Evolutionary conservation across 306 rosid genomes (phyloP).

Genomic region (Rubus parviflorus): DNA sequence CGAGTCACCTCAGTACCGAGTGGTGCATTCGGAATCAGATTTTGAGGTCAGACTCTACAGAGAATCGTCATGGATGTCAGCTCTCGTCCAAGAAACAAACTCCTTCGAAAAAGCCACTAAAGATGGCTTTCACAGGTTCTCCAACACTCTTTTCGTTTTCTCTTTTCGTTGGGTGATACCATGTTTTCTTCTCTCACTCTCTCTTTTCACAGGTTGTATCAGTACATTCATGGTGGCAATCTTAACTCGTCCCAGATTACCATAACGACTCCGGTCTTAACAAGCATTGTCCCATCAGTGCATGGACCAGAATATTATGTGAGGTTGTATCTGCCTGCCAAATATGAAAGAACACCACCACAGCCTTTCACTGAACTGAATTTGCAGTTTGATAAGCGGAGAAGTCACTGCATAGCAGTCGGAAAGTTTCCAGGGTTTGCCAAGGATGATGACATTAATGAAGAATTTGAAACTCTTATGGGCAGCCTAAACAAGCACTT

Average conservation of each 20-base stretch:
- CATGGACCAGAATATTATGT: conserved; percentile 33
- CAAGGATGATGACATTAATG: conserved; percentile 43
- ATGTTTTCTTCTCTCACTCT: not conserved
- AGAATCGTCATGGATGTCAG: conserved; percentile 69
- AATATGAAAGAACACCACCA: conserved; percentile 45
- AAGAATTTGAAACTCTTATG: conserved; percentile 50
- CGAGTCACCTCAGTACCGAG: conserved; percentile 57
- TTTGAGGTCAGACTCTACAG: conserved; percentile 67
- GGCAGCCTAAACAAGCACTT: conserved; percentile 41
- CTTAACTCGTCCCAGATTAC: conserved; percentile 40
- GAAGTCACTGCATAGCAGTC: conserved; percentile 57
- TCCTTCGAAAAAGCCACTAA: conserved; percentile 60
- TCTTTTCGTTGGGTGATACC: not conserved
- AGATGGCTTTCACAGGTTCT: conserved; percentile 76
- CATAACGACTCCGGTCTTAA: conserved; percentile 63
- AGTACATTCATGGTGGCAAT: conserved; percentile 68
- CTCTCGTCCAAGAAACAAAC: conserved; percentile 41
- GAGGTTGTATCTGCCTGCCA: conserved; percentile 43
- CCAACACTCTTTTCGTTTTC: not conserved
- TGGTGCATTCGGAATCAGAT: conserved; percentile 54
- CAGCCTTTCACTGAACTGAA: conserved; percentile 54
- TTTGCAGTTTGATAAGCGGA: conserved; percentile 53
- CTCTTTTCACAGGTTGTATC: conserved; percentile 50
- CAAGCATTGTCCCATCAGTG: conserved; percentile 38
- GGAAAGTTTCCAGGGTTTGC: conserved; percentile 71